Conservation (phyloP, 2,329 filamentous ascomycete genomes). For the Verticillium dahliae region DNA sequence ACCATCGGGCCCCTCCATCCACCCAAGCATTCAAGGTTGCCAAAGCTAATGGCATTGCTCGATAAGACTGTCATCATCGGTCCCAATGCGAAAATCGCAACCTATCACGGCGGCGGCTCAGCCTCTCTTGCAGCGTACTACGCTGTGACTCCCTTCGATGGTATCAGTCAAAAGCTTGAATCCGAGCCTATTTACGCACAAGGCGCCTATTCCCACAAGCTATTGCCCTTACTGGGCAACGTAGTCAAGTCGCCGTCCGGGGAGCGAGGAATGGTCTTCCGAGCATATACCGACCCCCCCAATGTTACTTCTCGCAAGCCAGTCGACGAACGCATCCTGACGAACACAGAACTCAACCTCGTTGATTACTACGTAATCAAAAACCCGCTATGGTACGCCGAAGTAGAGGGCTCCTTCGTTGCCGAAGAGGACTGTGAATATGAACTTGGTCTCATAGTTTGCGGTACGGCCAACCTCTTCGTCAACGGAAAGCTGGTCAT, state of each 20-base stretch:
- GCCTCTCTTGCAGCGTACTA: conserved; percentile 56
- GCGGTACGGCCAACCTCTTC: conserved; percentile 59
- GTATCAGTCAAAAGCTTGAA: conserved; percentile 51
- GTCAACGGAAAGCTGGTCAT: conserved; percentile 57
- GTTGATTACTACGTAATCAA: conserved; percentile 46
- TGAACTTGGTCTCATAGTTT: conserved; percentile 60
- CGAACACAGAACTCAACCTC: conserved; percentile 42
- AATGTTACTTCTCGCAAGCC: conserved; percentile 35
- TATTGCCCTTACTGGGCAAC: conserved; percentile 52
- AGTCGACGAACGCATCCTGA: conserved; percentile 42
- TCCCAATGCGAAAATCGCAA: conserved; percentile 49
- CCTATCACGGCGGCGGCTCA: conserved; percentile 59
- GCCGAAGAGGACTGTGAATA: conserved; percentile 55
- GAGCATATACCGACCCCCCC: conserved; percentile 54
- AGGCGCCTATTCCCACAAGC: conserved; percentile 59
- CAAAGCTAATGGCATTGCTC: neutral
- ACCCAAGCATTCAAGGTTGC: too few relatives aligned
- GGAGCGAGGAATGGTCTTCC: conserved; percentile 53
- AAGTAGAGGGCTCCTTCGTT: conserved; percentile 54
- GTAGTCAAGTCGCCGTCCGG: conserved; percentile 45
- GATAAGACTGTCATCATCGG: conserved; percentile 43
- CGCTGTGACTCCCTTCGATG: conserved; percentile 66
- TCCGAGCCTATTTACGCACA: conserved; percentile 43
- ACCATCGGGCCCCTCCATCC: too few relatives aligned
- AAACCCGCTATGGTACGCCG: conserved; percentile 48